Conservation (phyloP, 2,329 filamentous ascomycete genomes). For the Hypoxylon sp. region DNA sequence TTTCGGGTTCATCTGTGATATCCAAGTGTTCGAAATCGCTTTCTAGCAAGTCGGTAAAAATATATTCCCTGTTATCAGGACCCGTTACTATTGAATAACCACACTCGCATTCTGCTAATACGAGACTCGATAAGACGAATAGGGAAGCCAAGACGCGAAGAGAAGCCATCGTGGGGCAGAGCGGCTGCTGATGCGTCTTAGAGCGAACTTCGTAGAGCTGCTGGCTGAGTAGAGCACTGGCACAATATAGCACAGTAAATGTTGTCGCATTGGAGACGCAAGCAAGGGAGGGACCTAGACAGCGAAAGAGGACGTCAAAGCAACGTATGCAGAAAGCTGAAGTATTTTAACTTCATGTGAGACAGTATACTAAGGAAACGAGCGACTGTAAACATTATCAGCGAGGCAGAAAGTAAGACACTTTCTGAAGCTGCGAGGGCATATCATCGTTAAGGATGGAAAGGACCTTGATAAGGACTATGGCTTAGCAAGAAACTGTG, state of each 20-base stretch:
- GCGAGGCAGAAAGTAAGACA: slow-evolving; percentile 7
- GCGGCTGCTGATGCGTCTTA: slow-evolving; percentile 7
- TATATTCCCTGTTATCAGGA: slow-evolving; percentile 55
- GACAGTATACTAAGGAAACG: slow-evolving; percentile 25
- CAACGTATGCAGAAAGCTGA: slow-evolving; percentile 20
- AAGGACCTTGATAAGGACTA: background rate
- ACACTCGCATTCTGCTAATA: slow-evolving; percentile 74
- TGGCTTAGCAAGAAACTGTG: background rate
- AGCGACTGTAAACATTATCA: slow-evolving; percentile 19
- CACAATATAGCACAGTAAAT: slow-evolving; percentile 12
- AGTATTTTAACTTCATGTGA: slow-evolving; percentile 24
- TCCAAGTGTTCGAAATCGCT: slow-evolving; percentile 76
- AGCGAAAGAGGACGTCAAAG: slow-evolving; percentile 14
- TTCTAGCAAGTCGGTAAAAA: slow-evolving; percentile 80
- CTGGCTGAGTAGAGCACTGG: background rate
- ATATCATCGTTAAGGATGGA: slow-evolving; percentile 1
- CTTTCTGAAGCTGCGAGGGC: slow-evolving; percentile 8
- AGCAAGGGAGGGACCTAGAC: slow-evolving; percentile 14
- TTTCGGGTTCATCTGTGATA: slow-evolving; percentile 62
- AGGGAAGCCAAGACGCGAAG: slow-evolving; percentile 38
- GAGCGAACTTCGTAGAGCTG: slow-evolving; percentile 4
- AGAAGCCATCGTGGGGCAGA: slow-evolving; percentile 28
- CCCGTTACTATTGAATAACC: slow-evolving; percentile 73
- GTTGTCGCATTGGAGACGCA: slow-evolving; percentile 17
- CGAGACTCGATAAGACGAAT: slow-evolving; percentile 41